Percentiles rank a stretch among this genome's conserved stretches.
Evolutionary conservation across 1,284 basidiomycete genomes (phyloP).

Genomic region (Amylostereum chailletii): DNA sequence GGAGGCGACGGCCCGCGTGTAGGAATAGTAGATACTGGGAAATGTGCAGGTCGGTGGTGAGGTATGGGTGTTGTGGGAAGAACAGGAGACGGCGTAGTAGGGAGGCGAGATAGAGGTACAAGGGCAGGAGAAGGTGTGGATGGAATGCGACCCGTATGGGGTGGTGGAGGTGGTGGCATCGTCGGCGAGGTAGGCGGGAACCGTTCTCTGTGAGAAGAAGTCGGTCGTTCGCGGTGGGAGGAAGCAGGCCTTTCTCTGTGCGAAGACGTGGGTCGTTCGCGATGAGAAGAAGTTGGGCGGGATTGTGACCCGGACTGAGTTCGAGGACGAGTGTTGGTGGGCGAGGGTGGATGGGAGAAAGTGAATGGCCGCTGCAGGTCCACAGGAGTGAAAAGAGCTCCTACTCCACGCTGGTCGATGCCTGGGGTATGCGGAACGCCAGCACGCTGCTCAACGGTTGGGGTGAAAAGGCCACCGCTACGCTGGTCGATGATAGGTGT

Average conservation of each 20-base stretch:
- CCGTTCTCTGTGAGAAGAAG: slow-evolving; percentile 10
- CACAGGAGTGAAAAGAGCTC: background rate
- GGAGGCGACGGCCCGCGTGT: too few relatives aligned
- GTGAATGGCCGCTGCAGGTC: slow-evolving; percentile 4
- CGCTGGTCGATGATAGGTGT: background rate
- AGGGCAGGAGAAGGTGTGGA: slow-evolving; percentile 16
- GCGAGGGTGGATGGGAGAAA: slow-evolving; percentile 8
- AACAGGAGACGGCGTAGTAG: slow-evolving; percentile 1
- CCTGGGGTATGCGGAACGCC: background rate
- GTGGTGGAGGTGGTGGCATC: slow-evolving; percentile 18
- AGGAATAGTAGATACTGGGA: too few relatives aligned
- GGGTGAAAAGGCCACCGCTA: background rate
- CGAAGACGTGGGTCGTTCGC: slow-evolving; percentile 1
- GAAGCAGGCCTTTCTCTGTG: slow-evolving; percentile 17
- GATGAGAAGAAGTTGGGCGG: slow-evolving; percentile 3
- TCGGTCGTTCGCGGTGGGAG: slow-evolving; percentile 12
- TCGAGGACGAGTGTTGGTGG: background rate
- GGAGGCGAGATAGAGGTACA: slow-evolving; percentile 16
- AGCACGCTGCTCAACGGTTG: background rate
- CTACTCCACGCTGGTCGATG: background rate
- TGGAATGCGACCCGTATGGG: background rate
- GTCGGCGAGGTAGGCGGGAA: slow-evolving; percentile 6
- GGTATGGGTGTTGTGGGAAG: too few relatives aligned
- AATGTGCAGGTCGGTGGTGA: too few relatives aligned
- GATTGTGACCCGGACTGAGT: slow-evolving; percentile 14